Conservation (phyloP, 1,139 yeast species). For the Wickerhamomyces sp. region DNA sequence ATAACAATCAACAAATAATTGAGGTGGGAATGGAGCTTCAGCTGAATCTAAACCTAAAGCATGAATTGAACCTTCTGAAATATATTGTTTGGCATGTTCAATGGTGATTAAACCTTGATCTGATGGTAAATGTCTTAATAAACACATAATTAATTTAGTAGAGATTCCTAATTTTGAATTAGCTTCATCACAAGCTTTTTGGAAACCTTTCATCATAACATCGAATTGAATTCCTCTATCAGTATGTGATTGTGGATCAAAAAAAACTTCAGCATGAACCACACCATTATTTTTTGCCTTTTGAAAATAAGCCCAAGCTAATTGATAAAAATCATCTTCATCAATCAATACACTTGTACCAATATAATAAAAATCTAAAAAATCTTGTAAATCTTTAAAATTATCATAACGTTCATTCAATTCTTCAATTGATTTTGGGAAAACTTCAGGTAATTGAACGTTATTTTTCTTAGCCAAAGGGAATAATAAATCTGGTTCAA, state of each 20-base stretch:
- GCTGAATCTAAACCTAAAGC: slow-evolving; percentile 77
- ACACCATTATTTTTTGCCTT: slow-evolving; percentile 60
- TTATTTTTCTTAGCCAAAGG: slow-evolving; percentile 58
- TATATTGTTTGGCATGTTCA: slow-evolving; percentile 43
- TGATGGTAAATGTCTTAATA: slow-evolving; percentile 67
- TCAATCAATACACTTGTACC: slow-evolving; percentile 68
- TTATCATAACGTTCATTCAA: slow-evolving; percentile 53
- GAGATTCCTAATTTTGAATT: slow-evolving; percentile 52
- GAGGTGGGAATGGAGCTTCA: slow-evolving; percentile 73
- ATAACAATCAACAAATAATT: slow-evolving; percentile 59
- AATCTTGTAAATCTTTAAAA: slow-evolving; percentile 68
- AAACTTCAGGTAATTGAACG: slow-evolving; percentile 50
- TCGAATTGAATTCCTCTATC: slow-evolving; percentile 59
- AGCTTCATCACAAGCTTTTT: slow-evolving; percentile 60
- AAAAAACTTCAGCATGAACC: slow-evolving; percentile 65
- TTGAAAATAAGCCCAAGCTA: slow-evolving; percentile 68
- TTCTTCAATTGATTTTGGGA: slow-evolving; percentile 50
- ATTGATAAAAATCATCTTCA: slow-evolving; percentile 65
- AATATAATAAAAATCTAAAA: slow-evolving; percentile 69
- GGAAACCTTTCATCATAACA: slow-evolving; percentile 57
- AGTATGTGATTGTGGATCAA: slow-evolving; percentile 81
- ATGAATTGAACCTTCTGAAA: slow-evolving; percentile 50
- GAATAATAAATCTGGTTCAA: slow-evolving; percentile 66
- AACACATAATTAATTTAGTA: slow-evolving; percentile 71
- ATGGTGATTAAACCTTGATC: slow-evolving; percentile 53